Percentiles rank a stretch among this genome's conserved stretches.
These are phyloP conservation scores for Tephrocybe rancida DNA, from an alignment of 768 basidiomycete species.

Conservation along the genomic window DNA sequence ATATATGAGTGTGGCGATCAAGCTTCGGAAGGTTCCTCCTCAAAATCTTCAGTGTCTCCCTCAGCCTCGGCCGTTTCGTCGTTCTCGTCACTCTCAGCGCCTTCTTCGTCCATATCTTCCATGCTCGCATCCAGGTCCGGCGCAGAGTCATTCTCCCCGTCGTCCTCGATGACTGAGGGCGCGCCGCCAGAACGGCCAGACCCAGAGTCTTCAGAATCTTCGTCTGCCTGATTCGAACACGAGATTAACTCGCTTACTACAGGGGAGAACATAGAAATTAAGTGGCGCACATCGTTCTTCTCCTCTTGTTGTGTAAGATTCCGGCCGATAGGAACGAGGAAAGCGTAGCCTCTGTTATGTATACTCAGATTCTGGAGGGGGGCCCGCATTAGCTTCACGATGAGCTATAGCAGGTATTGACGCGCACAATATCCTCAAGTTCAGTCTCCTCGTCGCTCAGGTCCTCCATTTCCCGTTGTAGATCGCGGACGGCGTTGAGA, in stretches of 20 bases:
- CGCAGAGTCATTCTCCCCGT: constrained; percentile 50
- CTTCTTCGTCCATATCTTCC: constrained; percentile 55
- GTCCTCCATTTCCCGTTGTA: constrained; percentile 80
- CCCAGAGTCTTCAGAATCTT: constrained; percentile 50
- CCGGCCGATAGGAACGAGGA: constrained; percentile 74
- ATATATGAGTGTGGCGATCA: constrained; percentile 9
- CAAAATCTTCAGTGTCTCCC: constrained; percentile 53
- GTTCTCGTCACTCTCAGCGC: constrained; percentile 47
- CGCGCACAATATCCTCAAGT: constrained; percentile 71
- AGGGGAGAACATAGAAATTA: not conserved
- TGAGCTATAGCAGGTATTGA: not conserved
- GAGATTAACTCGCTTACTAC: not conserved
- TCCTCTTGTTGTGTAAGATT: constrained; percentile 77
- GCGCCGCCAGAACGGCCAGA: constrained; percentile 43
- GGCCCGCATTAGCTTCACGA: constrained; percentile 8
- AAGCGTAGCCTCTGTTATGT: constrained; percentile 66
- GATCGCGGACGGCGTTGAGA: constrained; percentile 65
- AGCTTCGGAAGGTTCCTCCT: constrained; percentile 45
- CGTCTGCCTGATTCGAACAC: constrained; percentile 39
- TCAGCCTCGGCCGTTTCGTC: constrained; percentile 45
- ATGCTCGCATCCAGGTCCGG: constrained; percentile 67
- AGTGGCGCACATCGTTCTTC: constrained; percentile 78
- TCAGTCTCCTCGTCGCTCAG: constrained; percentile 84
- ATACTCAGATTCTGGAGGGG: constrained; percentile 54
- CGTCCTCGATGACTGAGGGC: constrained; percentile 46